Percentiles rank a stretch among this genome's conserved stretches.
phyloP scores from a whole-genome alignment of 257 asterid genomes.

The Vinca minor region DNA sequence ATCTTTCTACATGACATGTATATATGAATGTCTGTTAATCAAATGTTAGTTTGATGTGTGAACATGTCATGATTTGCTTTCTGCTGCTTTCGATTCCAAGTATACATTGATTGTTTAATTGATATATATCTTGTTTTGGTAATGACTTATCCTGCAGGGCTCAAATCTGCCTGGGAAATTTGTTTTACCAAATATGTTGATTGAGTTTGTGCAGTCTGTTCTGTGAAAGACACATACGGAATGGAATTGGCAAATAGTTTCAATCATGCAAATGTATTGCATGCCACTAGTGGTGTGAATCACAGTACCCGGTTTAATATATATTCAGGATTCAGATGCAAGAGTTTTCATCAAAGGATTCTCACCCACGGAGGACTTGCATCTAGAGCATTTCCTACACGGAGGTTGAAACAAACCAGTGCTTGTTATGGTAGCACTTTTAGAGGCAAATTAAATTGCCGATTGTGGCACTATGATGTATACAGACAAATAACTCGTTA shows the following conservation, averaged over 20 bases:
- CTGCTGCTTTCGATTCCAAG: neutral
- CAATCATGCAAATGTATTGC: slow-evolving; percentile 9
- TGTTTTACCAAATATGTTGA: neutral
- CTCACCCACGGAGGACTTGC: slow-evolving; percentile 9
- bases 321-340: slow-evolving; percentile 7
- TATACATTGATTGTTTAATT: slow-evolving; percentile 1
- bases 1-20: neutral
- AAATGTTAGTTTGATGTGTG: slow-evolving; percentile 5
- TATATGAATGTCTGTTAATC: too few species aligned
- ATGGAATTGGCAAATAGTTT: slow-evolving; percentile 21
- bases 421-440: neutral
- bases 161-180: neutral
- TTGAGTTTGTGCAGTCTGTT: slow-evolving; percentile 2
- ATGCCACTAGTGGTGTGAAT: slow-evolving; percentile 3
- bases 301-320: neutral
- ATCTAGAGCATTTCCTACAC: slow-evolving; percentile 4
- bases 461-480: slow-evolving; percentile 17
- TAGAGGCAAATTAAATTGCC: slow-evolving; percentile 2
- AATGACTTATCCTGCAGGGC: slow-evolving; percentile 2
- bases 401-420: slow-evolving; percentile 12
- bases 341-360: slow-evolving; percentile 5
- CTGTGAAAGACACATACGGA: neutral
- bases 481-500: neutral
- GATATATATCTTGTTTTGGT: neutral
- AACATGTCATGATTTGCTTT: neutral